These are phyloP conservation scores for Harringtonia aguacate DNA, from an alignment of 2,329 filamentous ascomycete species.

Conservation along the genomic window DNA sequence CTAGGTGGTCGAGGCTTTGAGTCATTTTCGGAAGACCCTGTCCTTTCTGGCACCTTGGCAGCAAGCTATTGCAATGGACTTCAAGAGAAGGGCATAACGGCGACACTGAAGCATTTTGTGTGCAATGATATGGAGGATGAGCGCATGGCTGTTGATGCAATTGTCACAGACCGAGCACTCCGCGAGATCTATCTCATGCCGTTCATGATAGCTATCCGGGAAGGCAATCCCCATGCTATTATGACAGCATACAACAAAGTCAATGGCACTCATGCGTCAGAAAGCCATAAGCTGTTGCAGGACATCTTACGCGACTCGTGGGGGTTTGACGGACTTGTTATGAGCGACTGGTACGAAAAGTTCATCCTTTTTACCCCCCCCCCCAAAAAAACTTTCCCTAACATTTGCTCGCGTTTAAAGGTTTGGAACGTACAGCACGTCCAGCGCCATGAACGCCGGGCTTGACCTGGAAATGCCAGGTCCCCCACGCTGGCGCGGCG, in stretches of 20 bases:
- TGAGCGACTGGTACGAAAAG: constrained; percentile 42
- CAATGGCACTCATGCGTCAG: constrained; percentile 51
- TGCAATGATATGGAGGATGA: constrained; percentile 66
- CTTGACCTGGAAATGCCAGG: constrained; percentile 49
- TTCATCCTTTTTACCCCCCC: too few species aligned
- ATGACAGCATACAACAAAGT: constrained; percentile 60
- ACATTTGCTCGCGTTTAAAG: too few species aligned
- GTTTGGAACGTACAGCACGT: constrained; percentile 38
- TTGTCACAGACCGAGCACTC: constrained; percentile 53
- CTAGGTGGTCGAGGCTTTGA: constrained; percentile 55
- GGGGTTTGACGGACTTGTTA: constrained; percentile 48
- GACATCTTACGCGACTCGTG: constrained; percentile 49
- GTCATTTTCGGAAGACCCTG: constrained; percentile 45
- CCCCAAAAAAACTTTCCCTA: too few species aligned
- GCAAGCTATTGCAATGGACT: constrained; percentile 5
- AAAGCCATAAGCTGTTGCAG: constrained; percentile 41
- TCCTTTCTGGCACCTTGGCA: constrained; percentile 16
- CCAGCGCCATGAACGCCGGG: constrained; percentile 41
- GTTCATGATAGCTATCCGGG: constrained; percentile 60
- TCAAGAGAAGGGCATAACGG: constrained; percentile 1
- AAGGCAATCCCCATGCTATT: constrained; percentile 57
- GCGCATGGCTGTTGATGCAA: constrained; percentile 52
- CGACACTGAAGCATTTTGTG: constrained; percentile 38
- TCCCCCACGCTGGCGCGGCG: constrained; percentile 41
- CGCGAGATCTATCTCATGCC: constrained; percentile 62